phyloP scores from a whole-genome alignment of 2,329 filamentous ascomycete species.

The Chaetomium sp. region DNA sequence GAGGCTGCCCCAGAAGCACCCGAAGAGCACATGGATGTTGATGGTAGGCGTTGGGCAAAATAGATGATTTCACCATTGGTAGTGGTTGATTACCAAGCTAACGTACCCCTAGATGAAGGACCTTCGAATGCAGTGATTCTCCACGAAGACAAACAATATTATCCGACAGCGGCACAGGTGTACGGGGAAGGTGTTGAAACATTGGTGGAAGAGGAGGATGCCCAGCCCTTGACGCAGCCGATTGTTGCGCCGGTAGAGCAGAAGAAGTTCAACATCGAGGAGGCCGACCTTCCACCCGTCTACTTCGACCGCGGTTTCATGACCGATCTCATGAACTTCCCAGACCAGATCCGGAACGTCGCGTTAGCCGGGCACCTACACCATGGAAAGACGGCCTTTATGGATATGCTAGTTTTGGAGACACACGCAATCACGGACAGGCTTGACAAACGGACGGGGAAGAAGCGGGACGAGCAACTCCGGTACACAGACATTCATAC shows the following conservation, averaged over 20 bases:
- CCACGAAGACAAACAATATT: constrained; percentile 99
- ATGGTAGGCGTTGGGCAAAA: constrained; percentile 47
- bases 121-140: constrained; percentile 95
- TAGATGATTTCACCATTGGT: background rate
- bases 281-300: constrained; percentile 82
- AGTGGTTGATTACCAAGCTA: constrained; percentile 6
- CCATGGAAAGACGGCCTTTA: constrained; percentile 95
- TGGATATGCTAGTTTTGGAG: constrained; percentile 96
- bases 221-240: constrained; percentile 83
- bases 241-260: constrained; percentile 90
- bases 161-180: constrained; percentile 93
- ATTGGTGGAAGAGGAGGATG: constrained; percentile 93
- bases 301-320: constrained; percentile 86
- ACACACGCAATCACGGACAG: constrained; percentile 81
- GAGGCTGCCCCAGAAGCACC: constrained; percentile 57
- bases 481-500: constrained; percentile 91
- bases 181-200: constrained; percentile 95
- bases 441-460: constrained; percentile 74
- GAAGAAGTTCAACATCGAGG: constrained; percentile 94
- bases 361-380: constrained; percentile 89
- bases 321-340: constrained; percentile 93
- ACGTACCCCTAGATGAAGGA: constrained; percentile 54
- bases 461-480: constrained; percentile 78
- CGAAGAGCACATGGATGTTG: constrained; percentile 89
- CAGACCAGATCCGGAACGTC: constrained; percentile 88